phyloP scores from a whole-genome alignment of 2,329 filamentous ascomycete species.

The Cercospora sp. region DNA sequence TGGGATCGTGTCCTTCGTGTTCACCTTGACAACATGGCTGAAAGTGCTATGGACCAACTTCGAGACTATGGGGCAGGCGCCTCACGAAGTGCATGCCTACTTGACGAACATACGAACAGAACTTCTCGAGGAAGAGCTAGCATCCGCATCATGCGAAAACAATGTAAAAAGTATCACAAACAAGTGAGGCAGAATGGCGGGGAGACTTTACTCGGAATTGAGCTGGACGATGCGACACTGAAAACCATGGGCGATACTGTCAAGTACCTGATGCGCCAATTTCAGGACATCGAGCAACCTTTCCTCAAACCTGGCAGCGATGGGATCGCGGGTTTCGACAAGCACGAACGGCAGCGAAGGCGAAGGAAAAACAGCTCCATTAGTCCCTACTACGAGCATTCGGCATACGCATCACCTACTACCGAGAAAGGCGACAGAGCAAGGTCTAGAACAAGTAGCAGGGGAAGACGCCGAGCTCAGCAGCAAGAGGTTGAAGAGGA shows the following conservation, averaged over 20 bases:
- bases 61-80: conserved; percentile 41
- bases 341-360: conserved; percentile 25
- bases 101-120: conserved; percentile 46
- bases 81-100: conserved; percentile 43
- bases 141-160: conserved; percentile 36
- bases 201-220: conserved; percentile 27
- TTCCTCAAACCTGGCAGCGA: conserved; percentile 39
- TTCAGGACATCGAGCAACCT: conserved; percentile 42
- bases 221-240: conserved; percentile 41
- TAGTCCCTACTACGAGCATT: conserved; percentile 32
- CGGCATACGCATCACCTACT: conserved; percentile 35
- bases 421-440: conserved; percentile 22
- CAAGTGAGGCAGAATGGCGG: conserved; percentile 26
- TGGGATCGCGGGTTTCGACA: conserved; percentile 28
- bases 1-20: conserved; percentile 47
- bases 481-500: conserved; percentile 32
- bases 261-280: conserved; percentile 41
- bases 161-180: conserved; percentile 20
- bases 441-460: conserved; percentile 6
- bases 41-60: conserved; percentile 46
- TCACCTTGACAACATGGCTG: conserved; percentile 47
- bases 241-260: conserved; percentile 42
- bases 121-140: conserved; percentile 45
- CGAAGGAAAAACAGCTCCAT: conserved; percentile 26
- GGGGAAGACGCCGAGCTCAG: conserved; percentile 8